Conservation (phyloP, 2,329 filamentous ascomycete species). For the Gliomastix tumulicola region DNA sequence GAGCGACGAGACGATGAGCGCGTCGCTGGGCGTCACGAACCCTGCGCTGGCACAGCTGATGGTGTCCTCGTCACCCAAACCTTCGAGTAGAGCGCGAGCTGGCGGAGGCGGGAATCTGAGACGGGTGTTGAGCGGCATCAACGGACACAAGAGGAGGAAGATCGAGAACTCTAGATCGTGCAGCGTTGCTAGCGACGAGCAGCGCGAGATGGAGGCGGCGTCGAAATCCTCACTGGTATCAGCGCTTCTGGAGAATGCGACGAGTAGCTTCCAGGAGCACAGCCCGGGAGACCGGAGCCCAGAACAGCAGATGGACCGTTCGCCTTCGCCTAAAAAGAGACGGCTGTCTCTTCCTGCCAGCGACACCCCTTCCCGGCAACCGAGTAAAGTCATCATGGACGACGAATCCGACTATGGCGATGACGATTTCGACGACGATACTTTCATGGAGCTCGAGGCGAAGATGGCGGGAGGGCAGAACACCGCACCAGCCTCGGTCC, state of each 20-base stretch:
- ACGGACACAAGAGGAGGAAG: slow-evolving; percentile 66
- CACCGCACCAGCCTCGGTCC: neutral
- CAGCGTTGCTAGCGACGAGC: slow-evolving; percentile 20
- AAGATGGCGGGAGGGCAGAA: neutral
- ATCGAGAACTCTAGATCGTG: slow-evolving; percentile 39
- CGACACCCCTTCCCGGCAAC: slow-evolving; percentile 5
- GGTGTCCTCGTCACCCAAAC: slow-evolving; percentile 64
- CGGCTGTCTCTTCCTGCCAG: too few relatives aligned
- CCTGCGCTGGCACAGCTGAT: slow-evolving; percentile 58
- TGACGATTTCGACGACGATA: slow-evolving; percentile 56
- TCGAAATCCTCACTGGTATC: slow-evolving; percentile 53
- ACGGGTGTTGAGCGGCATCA: slow-evolving; percentile 59
- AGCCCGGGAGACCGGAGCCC: slow-evolving; percentile 19
- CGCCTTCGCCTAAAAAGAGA: slow-evolving; percentile 39
- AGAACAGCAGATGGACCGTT: slow-evolving; percentile 20
- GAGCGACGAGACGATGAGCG: slow-evolving; percentile 34
- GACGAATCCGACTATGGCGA: slow-evolving; percentile 44
- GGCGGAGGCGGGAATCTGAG: slow-evolving; percentile 42
- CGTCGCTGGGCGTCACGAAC: slow-evolving; percentile 38
- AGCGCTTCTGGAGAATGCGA: slow-evolving; percentile 61
- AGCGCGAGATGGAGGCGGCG: slow-evolving; percentile 35
- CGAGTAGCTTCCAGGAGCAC: slow-evolving; percentile 40
- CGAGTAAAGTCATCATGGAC: slow-evolving; percentile 3
- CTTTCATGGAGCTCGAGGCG: slow-evolving; percentile 46
- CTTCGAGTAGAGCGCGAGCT: slow-evolving; percentile 33